These are phyloP conservation scores for Litsea cubeba DNA, from an alignment of 164 flowering plant genomes.

Conservation along the genomic window DNA sequence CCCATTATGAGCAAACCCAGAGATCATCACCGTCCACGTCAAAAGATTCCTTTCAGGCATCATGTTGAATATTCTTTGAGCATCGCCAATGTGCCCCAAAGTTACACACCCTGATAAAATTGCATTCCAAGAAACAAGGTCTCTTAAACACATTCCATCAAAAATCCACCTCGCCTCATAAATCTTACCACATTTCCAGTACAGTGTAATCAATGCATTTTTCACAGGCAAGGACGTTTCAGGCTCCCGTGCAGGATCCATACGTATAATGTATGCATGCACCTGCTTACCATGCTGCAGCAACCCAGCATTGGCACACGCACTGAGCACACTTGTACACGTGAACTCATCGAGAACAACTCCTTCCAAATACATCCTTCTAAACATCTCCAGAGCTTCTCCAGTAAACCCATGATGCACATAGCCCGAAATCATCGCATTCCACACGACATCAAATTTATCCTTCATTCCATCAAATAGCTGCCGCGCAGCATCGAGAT, in stretches of 20 bases:
- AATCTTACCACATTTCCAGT: conserved; percentile 37
- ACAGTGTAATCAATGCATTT: conserved; percentile 49
- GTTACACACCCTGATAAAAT: conserved; percentile 38
- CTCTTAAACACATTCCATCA: conserved; percentile 29
- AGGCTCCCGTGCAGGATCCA: conserved; percentile 16
- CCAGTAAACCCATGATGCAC: conserved; percentile 33
- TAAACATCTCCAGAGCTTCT: conserved; percentile 42
- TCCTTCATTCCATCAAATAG: conserved; percentile 40
- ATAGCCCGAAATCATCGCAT: conserved; percentile 61
- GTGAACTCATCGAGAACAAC: conserved; percentile 46
- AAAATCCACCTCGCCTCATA: conserved; percentile 38
- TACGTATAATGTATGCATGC: conserved; percentile 42
- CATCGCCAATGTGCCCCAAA: conserved; percentile 30
- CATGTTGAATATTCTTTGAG: conserved; percentile 29
- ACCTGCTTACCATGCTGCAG: conserved; percentile 36
- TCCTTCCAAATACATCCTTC: conserved; percentile 31
- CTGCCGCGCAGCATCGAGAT: conserved; percentile 32
- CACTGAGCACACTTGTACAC: conserved; percentile 42
- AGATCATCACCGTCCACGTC: conserved; percentile 54
- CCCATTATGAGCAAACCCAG: conserved; percentile 66
- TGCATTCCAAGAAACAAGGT: conserved; percentile 57
- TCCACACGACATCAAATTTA: conserved; percentile 46
- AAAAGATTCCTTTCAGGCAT: conserved; percentile 35
- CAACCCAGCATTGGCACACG: conserved; percentile 43
- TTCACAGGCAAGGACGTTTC: conserved; percentile 32